Conservation (phyloP, 495 filamentous ascomycete species). For the Pseudoneurospora amorphoporcata region DNA sequence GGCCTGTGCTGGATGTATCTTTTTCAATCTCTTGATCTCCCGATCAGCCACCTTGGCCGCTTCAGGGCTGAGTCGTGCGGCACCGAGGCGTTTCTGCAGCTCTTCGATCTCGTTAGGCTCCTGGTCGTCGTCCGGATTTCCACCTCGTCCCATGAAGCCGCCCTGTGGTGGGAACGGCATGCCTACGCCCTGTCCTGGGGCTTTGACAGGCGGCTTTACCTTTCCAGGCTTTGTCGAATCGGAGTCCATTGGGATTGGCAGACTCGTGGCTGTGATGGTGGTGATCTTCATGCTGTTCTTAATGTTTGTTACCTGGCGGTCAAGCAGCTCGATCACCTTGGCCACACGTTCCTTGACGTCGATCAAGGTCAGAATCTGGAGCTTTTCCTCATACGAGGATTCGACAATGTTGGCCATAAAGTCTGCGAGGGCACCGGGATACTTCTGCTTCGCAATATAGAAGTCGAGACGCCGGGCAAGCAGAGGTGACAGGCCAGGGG, state of each 20-base stretch:
- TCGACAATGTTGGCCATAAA: slow-evolving; percentile 91
- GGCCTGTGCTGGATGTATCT: slow-evolving; percentile 90
- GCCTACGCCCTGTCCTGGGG: slow-evolving; percentile 11
- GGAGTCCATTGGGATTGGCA: slow-evolving; percentile 43
- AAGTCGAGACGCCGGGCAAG: slow-evolving; percentile 74
- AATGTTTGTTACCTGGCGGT: slow-evolving; percentile 65
- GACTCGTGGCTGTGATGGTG: slow-evolving; percentile 48
- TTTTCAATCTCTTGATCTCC: slow-evolving; percentile 78
- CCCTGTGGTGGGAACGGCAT: slow-evolving; percentile 37
- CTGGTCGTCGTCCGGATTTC: slow-evolving; percentile 50
- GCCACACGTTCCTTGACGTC: slow-evolving; percentile 68
- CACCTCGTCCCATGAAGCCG: slow-evolving; percentile 24
- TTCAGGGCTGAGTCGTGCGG: slow-evolving; percentile 56
- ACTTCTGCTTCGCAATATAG: slow-evolving; percentile 71
- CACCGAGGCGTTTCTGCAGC: slow-evolving; percentile 74
- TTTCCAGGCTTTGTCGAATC: slow-evolving; percentile 28
- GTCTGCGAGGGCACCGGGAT: slow-evolving; percentile 85
- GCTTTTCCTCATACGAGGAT: slow-evolving; percentile 75
- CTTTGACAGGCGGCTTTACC: slow-evolving; percentile 16
- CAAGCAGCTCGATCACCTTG: slow-evolving; percentile 69
- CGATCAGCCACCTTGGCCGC: slow-evolving; percentile 80
- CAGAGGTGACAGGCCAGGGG: slow-evolving; percentile 63
- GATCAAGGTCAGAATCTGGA: slow-evolving; percentile 67
- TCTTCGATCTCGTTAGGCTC: slow-evolving; percentile 84
- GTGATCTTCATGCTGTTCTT: slow-evolving; percentile 76